Evolutionary conservation across 169 alveolate species (phyloP), one percentile per base, ranked within the genome.

Genomic region (Cytauxzoon felis): DNA sequence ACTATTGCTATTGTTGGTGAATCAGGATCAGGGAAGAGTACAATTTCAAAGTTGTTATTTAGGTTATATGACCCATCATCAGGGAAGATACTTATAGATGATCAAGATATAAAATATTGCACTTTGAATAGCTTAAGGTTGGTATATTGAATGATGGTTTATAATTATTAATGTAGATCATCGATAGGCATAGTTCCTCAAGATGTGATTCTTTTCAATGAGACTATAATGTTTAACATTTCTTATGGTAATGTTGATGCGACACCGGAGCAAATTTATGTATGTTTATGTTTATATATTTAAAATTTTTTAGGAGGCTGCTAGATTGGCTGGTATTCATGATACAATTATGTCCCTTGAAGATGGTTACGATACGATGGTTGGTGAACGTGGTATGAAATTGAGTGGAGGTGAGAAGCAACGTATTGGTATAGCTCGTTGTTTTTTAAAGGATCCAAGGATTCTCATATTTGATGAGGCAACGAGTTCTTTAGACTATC

Each of bases 11-110:
- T 84, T 16, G 91, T 84, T 32, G 99, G 98, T 5, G 61, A 90
- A 26, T 92, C 98, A n/a, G 99, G 99, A 5, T 65, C 93, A 23
- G 99, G 99, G 16, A 96, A 96, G 83, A 88, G 95, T 30, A 95
- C 98, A 6, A 87, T 96, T 23, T 87, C 92, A 61, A 91, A 93
- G 57, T 56, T 96, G 50, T 84, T 96, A 1, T 93, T 91, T 65
- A 89, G 98, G 62, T 91, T 96, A 79, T 96, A 94, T 51, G 96
- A 93, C 45, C 87, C 92, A 9, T 42, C 73, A 24, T 38, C 79
- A 13, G 97, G 97, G 3, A 72, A 78, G 21, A 92, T 93, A 21
- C 68, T 79, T 23, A 78, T 94, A 29, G 96, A 91, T 80, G 94
- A 91, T 26, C 71, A 81, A 27, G 90, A 93, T 62, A 89, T 94